Evolutionary conservation across 768 basidiomycete species (phyloP), one percentile per base, ranked within the genome.

Genomic region (Galerina sulciceps): DNA sequence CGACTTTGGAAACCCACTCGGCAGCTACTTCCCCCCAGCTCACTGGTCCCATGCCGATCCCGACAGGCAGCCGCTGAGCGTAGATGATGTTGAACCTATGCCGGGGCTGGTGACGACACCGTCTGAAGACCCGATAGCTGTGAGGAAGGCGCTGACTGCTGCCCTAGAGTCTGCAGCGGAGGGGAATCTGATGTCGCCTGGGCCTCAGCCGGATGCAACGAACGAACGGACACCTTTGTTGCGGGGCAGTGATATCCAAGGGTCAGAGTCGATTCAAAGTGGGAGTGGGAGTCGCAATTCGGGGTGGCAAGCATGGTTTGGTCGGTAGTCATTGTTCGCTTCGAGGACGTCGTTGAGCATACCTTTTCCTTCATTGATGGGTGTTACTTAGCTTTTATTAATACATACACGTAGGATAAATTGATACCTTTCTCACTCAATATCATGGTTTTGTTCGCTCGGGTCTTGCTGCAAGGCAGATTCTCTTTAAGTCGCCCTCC

Each of bases 1-100:
- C 69, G 96, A 98, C 73, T 99, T 97, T 67, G 96, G 96, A 1
- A 79, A 81, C 40, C 83, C 87, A 37, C 44, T 31, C 46, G n/a
- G n/a, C n/a, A 42, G 14, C 46, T 42, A 23, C 44, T 59, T 35
- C 20, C 23, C 22, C 48, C 31, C 47, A 41, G 37, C 48, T 37
- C 6, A 34, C 10, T 11, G 48, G 38, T 6, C 36, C 36, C 4
- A 37, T 17, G 3, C 9, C 48, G 10, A 37, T 35, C 2, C 48
- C 38, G 35, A 18, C 35, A 1, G 36, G 35, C 38, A 22, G 10
- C 26, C 22, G 3, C 20, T 48, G n/a, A 4, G 11, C 13, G 52
- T 26, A 4, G 58, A 58, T 13, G 65, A 59, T 17, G 55, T 53
- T 2, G 54, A 55, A 36, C 13, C 51, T n/a, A 52, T 61, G 0